A percentile compares a stretch with the other conserved stretches of the same genome.
Evolutionary conservation across 768 basidiomycete species (phyloP).

Genomic region (Boletus rubescentipes): DNA sequence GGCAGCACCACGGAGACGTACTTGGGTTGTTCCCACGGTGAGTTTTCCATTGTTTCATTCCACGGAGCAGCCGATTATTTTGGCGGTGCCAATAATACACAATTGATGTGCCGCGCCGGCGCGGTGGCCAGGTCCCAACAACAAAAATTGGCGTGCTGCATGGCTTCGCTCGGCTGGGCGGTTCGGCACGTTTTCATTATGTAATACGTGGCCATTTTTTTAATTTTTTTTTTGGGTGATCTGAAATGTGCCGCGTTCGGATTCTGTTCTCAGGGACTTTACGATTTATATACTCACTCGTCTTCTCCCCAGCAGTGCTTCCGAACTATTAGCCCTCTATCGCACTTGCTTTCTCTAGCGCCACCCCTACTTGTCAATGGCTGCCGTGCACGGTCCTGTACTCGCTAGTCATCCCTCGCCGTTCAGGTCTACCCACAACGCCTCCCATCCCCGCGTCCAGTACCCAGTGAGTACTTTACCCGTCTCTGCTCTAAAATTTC

Average conservation of each 20-base stretch:
- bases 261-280: conserved; percentile 17
- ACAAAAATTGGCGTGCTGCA: conserved; percentile 19
- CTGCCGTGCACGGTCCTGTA: conserved; percentile 33
- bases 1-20: conserved; percentile 13
- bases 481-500: background rate
- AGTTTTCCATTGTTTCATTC: conserved; percentile 34
- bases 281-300: conserved; percentile 26
- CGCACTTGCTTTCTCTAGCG: conserved; percentile 8
- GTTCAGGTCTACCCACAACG: conserved; percentile 26
- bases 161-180: conserved; percentile 22
- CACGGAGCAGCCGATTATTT: conserved; percentile 20
- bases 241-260: conserved; percentile 12
- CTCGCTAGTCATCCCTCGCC: conserved; percentile 29
- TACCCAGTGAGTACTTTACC: conserved; percentile 30
- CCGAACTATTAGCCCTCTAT: conserved; percentile 17
- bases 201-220: conserved; percentile 9
- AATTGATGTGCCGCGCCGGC: conserved; percentile 26
- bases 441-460: conserved; percentile 26
- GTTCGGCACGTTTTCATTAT: conserved; percentile 29
- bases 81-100: conserved; percentile 30
- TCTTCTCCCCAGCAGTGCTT: conserved; percentile 11
- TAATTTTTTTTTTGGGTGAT: conserved; percentile 9
- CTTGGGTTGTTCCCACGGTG: conserved; percentile 27
- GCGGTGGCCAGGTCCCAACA: conserved; percentile 21
- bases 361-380: conserved; percentile 27